phyloP scores from a whole-genome alignment of 768 basidiomycete species.

The Trichaptum fuscoviolaceum region DNA sequence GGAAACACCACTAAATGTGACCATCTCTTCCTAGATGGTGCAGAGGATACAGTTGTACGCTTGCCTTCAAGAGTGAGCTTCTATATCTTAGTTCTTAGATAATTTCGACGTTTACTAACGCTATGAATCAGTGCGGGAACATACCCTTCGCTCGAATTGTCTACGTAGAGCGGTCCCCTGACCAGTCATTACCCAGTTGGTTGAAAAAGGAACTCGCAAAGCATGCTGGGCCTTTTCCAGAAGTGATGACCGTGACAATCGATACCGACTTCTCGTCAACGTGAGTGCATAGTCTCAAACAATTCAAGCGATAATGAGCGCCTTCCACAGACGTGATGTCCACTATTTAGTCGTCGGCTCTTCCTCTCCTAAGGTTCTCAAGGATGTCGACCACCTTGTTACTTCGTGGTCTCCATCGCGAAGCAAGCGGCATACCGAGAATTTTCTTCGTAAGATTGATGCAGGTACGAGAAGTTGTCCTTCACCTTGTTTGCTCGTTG shows the following conservation, averaged over 20 bases:
- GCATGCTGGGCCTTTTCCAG: conserved; percentile 27
- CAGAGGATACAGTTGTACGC: conserved; percentile 46
- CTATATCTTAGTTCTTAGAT: background rate
- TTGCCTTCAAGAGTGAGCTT: conserved; percentile 44
- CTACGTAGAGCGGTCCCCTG: conserved; percentile 32
- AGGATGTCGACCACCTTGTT: background rate
- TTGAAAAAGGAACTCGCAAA: conserved; percentile 26
- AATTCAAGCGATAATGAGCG: too few relatives aligned
- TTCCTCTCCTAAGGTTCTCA: background rate
- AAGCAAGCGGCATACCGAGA: background rate
- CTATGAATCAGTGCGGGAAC: conserved; percentile 17
- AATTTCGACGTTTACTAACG: background rate
- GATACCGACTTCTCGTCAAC: conserved; percentile 31
- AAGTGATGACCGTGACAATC: conserved; percentile 35
- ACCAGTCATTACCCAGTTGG: conserved; percentile 37
- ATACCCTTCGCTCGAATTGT: conserved; percentile 32
- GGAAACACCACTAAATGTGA: conserved; percentile 28
- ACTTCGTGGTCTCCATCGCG: background rate
- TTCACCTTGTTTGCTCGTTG: background rate
- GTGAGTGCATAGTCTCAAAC: background rate
- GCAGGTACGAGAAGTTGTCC: background rate
- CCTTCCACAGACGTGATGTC: background rate
- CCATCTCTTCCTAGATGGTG: conserved; percentile 34
- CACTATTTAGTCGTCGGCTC: background rate
- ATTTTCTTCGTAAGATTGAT: background rate